Evolutionary conservation across 2,329 filamentous ascomycete genomes (phyloP), one percentile per base, ranked within the genome.

Genomic region (Aquanectria penicillioides): DNA sequence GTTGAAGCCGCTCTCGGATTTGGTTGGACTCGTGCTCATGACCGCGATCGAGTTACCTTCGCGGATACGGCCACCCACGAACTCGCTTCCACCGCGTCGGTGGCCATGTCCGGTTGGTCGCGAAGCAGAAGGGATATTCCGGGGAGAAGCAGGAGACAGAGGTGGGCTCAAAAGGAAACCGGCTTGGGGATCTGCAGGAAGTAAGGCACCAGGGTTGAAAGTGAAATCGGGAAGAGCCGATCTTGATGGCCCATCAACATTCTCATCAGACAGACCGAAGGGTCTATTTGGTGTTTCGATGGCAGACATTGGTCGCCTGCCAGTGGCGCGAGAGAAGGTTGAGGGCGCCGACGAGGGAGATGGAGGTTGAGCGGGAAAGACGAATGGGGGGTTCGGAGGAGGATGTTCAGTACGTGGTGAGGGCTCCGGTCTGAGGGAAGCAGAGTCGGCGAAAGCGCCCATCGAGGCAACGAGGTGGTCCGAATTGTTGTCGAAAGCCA

Each of bases 1-100:
- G 7, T 82, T 74, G 63, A 85, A 83, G 6, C 87, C 86, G 58
- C 81, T 80, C 22, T 87, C 83, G 51, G 81, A 80, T 64, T 89
- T 92, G 10, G 88, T 90, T 23, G 90, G 89, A 68, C 89, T 93
- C 11, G 86, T 85, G 74, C 86, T 91, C 77, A 91, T 81, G 7
- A 86, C 77, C 9, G 84, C 83, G 46, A 87, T 86, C 0, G 83
- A 80, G 43, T 83, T 85, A 11, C 85, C 78, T 75, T 82, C 75
- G 67, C 86, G 80, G 65, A 84, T 77, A 67, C 89, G 90, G 7
- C 90, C 91, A 31, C 92, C 92, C 41, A 96, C 91, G 69, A 96
- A 93, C 73, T 97, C 93, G 73, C 93, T 97, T 23, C 88, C 90
- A 51, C 91, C 91, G 69, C 94, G 86, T 68, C 89, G 85, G 74